Evolutionary conservation across 148 eudicot species (phyloP), one percentile per base, ranked within the genome.

Genomic region (Camellia lanceoleosa): DNA sequence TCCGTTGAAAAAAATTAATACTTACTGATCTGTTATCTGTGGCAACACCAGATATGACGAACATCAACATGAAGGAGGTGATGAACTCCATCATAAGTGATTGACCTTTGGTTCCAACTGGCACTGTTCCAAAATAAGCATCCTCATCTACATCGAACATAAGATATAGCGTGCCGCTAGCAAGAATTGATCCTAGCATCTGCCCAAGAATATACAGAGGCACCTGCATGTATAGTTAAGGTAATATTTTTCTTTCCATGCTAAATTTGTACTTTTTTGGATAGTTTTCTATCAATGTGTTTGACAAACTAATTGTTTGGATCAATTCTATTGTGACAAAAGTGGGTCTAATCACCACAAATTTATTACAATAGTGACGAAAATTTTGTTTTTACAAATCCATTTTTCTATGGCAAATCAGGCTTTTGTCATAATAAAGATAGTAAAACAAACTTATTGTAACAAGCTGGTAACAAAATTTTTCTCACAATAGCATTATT

Each of bases 21-120:
- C 54, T 15, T 54, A 84, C 85, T 5, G 70, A 10, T 88, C 92
- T 78, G 52, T 83, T 87, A 77, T 91, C 95, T 2, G 90, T 85
- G 85, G 90, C 91, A 76, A 85, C 85, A 61, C 92, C 92, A 74
- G 89, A 91, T 43, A 91, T 88, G 81, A 89, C 92, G 72, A 89
- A 91, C 94, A 89, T 89, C 68, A 91, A 79, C 71, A 88, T 82
- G 80, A 88, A 91, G 2, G 90, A 78, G 54, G 81, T 82, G 75
- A 91, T 80, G 58, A 91, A 81, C 78, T 91, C 95, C 71, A 88
- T 75, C 2, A 77, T 75, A 4, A 91, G 51, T 11, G 91, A 71
- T 75, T 86, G 92, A 59, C 80, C 75, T 62, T 87, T 71, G 14
- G 91, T 85, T n/a, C 91, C 95, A 11, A 81, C 60, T 7, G 95